A percentile compares a stretch with the other conserved stretches of the same genome.
Conservation (phyloP, 1,139 yeast species). For the Saccharomyces hybrid region DNA sequence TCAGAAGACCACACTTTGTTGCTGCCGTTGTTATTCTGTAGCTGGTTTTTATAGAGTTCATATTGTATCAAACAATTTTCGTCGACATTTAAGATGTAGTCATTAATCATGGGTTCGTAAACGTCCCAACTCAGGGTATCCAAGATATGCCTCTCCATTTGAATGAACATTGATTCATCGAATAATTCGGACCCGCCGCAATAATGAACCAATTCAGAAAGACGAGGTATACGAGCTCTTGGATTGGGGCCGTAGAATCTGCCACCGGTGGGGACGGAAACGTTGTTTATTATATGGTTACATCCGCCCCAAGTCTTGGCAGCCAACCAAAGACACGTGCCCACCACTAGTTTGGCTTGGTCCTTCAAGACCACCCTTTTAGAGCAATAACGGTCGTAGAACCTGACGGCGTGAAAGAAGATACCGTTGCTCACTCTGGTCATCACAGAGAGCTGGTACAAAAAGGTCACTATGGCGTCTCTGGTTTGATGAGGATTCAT, state of each 20-base stretch:
- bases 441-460: conserved; percentile 48
- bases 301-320: conserved; percentile 73
- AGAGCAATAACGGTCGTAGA: conserved; percentile 82
- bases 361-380: conserved; percentile 81
- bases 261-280: conserved; percentile 45
- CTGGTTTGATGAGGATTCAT: conserved; percentile 83
- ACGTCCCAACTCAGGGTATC: conserved; percentile 77
- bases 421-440: conserved; percentile 73
- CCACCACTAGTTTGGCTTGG: conserved; percentile 88
- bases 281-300: conserved; percentile 65
- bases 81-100: conserved; percentile 39
- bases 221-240: conserved; percentile 56
- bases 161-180: conserved; percentile 83
- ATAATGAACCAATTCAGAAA: conserved; percentile 50
- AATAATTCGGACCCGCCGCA: conserved; percentile 64
- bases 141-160: conserved; percentile 89
- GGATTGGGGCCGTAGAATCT: conserved; percentile 59
- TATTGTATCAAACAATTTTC: conserved; percentile 36
- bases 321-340: conserved; percentile 92
- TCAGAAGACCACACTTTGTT: conserved; percentile 16
- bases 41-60: conserved; percentile 32
- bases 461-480: conserved; percentile 46
- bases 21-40: conserved; percentile 25
- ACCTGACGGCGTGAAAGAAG: conserved; percentile 63
- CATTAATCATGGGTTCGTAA: conserved; percentile 50